Conservation (phyloP, 805 yeast genomes). For the Starmera amethionina region DNA sequence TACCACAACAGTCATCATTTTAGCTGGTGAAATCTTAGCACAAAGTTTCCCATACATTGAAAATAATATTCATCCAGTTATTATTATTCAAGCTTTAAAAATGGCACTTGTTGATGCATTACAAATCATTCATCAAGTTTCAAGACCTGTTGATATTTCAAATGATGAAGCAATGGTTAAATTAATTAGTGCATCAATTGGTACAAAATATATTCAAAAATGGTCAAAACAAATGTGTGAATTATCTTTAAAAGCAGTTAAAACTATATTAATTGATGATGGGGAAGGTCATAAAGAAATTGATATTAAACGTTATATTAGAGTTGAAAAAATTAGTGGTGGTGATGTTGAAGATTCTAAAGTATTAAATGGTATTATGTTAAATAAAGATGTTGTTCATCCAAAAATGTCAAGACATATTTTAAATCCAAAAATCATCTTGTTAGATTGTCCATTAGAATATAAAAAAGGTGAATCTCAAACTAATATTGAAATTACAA, state of each 20-base stretch:
- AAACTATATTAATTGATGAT: conserved; percentile 61
- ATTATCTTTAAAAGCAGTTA: conserved; percentile 80
- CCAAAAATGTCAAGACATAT: conserved; percentile 93
- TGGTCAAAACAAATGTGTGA: conserved; percentile 92
- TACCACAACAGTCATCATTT: conserved; percentile 91
- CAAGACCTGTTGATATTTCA: conserved; percentile 71
- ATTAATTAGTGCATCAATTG: conserved; percentile 84
- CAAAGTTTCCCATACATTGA: conserved; percentile 92
- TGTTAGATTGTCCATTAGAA: conserved; percentile 94
- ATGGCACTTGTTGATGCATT: conserved; percentile 86
- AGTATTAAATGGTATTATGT: conserved; percentile 84
- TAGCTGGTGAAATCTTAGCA: conserved; percentile 95
- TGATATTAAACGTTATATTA: conserved; percentile 85
- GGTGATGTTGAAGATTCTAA: conserved; percentile 88
- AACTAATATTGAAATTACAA: conserved; percentile 93
- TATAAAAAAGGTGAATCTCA: conserved; percentile 99
- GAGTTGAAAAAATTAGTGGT: conserved; percentile 95
- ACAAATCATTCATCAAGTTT: conserved; percentile 74
- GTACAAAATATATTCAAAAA: conserved; percentile 85
- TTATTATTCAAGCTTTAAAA: conserved; percentile 88
- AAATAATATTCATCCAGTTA: conserved; percentile 93
- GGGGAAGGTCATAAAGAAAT: conserved; percentile 61
- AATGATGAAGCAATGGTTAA: conserved; percentile 83
- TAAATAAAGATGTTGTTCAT: conserved; percentile 97
- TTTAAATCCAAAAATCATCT: conserved; percentile 79